phyloP scores from a whole-genome alignment of 2,329 filamentous ascomycete species.

The Sporothrix protearum region DNA sequence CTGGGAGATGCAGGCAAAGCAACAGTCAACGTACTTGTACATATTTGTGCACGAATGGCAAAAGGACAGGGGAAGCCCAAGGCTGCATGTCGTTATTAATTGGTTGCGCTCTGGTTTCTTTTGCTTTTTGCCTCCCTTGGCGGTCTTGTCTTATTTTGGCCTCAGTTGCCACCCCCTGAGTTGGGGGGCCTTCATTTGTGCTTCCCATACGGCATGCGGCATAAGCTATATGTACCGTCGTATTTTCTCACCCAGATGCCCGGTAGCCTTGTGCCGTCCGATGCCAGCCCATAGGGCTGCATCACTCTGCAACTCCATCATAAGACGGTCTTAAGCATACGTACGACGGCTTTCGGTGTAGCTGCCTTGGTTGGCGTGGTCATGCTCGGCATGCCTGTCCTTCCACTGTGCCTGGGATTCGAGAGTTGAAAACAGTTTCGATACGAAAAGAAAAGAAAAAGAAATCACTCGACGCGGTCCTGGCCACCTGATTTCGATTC shows the following conservation, averaged over 20 bases:
- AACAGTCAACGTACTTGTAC: neutral
- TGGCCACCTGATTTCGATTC: neutral
- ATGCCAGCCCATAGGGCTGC: neutral
- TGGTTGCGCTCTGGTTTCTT: neutral
- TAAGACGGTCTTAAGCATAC: neutral
- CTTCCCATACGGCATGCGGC: neutral
- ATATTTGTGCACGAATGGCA: neutral
- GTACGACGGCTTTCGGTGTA: constrained; percentile 2
- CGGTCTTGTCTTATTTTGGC: neutral
- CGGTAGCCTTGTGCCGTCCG: neutral
- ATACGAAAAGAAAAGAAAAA: neutral
- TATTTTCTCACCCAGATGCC: neutral
- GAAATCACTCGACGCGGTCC: neutral
- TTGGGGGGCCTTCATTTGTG: neutral
- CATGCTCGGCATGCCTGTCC: neutral
- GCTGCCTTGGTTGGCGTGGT: neutral
- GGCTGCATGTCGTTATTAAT: neutral
- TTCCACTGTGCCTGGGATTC: neutral
- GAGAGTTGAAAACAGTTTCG: neutral
- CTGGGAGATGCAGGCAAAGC: neutral
- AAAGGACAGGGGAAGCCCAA: neutral
- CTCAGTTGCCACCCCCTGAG: constrained; percentile 1
- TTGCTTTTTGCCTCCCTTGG: constrained; percentile 8
- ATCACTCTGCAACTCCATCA: neutral
- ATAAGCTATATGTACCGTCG: neutral